Base-by-base conservation (phyloP, 148 eudicot species). In the Chenopodium formosanum region DNA sequence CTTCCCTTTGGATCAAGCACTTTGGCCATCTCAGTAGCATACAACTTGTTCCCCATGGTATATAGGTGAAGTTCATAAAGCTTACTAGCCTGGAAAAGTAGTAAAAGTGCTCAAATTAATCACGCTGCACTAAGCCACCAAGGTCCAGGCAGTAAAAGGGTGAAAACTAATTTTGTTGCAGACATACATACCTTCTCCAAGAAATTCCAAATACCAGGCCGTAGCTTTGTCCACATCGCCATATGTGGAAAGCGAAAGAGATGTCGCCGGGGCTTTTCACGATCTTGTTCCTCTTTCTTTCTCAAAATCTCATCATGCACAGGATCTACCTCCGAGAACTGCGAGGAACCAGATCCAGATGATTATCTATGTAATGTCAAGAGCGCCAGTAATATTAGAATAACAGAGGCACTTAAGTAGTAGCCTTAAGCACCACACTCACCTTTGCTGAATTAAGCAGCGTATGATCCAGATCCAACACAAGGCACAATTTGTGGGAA, bases 21-120 rank as follows among this genome's bases (percentile, higher is more conserved):
- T 89, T 92, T 96, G 2, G 99, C 99, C 99, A 96, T 96, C 85
- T 96, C 97, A 13, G 98, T 96, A 79, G 99, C 99, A 82, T 96
- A 96, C 63, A 94, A 88, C 81, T 90, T 96, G 87, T 96, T 96
- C 81, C 99, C 99, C 99, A 96, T 96, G 62, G 99, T 96, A 89
- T 94, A 96, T 62, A 96, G 93, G 86, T 96, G 99, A 82, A 96
- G 75, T 87, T 96, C 99, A 87, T 77, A 96, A 20, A 96, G 92
- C 88, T 94, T 90, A 86, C 99, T 92, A 73, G 99, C 99, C 99
- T 96, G 85, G 81, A 84, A 78, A 63, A 76, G 73, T 40, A 78
- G 72, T 31, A 27, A 76, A 78, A 34, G 52, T 8, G 40, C 17
- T 70, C 78, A 58, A 74, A 71, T 74, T 78, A 52, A 29, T 37